Evolutionary conservation across 352 stramenopile species (phyloP).

Genomic region (Phytophthora sp.): DNA sequence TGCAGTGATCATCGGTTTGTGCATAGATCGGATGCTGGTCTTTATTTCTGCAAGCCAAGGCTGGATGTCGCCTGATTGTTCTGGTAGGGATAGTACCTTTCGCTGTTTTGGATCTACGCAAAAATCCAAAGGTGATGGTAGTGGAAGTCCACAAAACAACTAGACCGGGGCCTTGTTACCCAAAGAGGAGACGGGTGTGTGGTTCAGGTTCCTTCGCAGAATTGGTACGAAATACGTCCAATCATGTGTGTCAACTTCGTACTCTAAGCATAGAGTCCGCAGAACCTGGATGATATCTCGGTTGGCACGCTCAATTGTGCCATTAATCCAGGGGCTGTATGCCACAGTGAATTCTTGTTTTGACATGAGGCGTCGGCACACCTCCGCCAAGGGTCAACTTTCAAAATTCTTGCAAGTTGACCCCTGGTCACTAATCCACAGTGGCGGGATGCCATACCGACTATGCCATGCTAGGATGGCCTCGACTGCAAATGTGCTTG

Average conservation of each 20-base stretch:
- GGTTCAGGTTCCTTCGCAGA: constrained; percentile 38
- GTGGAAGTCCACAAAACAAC: no score
- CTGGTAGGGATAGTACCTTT: constrained; percentile 2
- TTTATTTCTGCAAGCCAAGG: not conserved
- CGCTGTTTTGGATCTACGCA: constrained; percentile 10
- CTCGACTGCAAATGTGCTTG: not conserved
- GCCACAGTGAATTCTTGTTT: constrained; percentile 31
- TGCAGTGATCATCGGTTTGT: constrained; percentile 21
- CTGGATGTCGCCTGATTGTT: constrained; percentile 3
- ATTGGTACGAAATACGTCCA: no score
- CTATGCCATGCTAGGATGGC: constrained; percentile 28
- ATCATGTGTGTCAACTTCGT: constrained; percentile 20
- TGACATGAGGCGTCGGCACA: constrained; percentile 16
- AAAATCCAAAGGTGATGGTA: not conserved
- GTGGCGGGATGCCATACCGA: constrained; percentile 25
- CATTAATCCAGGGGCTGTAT: constrained; percentile 45
- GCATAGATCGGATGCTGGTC: constrained; percentile 9
- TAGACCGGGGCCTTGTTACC: constrained; percentile 17
- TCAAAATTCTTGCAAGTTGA: constrained; percentile 43
- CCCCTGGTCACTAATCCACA: constrained; percentile 34
- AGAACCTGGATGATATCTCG: constrained; percentile 40
- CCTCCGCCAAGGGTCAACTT: constrained; percentile 24
- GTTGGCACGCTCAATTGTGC: constrained; percentile 37
- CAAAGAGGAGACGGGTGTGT: constrained; percentile 31
- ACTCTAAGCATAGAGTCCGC: constrained; percentile 24